Evolutionary conservation across 2,329 filamentous ascomycete species (phyloP).

Genomic region (Phialophora expanda): DNA sequence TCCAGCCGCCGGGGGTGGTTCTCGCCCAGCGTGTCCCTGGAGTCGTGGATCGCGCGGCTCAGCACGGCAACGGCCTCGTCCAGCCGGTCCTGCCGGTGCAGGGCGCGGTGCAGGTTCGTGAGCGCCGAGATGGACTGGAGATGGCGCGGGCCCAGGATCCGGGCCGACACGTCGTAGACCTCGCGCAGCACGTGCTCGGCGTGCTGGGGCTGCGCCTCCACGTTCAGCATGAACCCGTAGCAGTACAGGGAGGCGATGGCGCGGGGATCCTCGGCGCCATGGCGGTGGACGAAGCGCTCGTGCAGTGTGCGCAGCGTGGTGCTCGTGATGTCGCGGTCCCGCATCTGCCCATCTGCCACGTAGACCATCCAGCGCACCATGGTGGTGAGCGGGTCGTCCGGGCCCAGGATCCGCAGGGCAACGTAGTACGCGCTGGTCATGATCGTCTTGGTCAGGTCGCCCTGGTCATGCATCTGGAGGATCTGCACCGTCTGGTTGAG

Average conservation of each 20-base stretch:
- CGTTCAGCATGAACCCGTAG: constrained; percentile 37
- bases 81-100: constrained; percentile 29
- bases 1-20: constrained; percentile 37
- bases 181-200: constrained; percentile 32
- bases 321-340: constrained; percentile 32
- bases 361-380: constrained; percentile 36
- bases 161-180: constrained; percentile 30
- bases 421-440: constrained; percentile 33
- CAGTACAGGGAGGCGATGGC: constrained; percentile 37
- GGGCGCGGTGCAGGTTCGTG: constrained; percentile 30
- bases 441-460: constrained; percentile 33
- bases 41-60: constrained; percentile 32
- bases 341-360: constrained; percentile 29
- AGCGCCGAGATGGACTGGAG: constrained; percentile 36
- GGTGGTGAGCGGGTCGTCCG: constrained; percentile 33
- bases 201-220: constrained; percentile 30
- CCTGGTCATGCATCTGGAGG: constrained; percentile 38
- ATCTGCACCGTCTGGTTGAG: constrained; percentile 37
- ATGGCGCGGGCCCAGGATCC: constrained; percentile 28
- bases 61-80: constrained; percentile 34
- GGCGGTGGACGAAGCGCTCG: constrained; percentile 22
- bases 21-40: constrained; percentile 32
- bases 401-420: constrained; percentile 28
- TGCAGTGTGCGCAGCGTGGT: constrained; percentile 25
- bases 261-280: constrained; percentile 30